Evolutionary conservation across 257 asterid species (phyloP).

Genomic region (Cinchona pubescens): DNA sequence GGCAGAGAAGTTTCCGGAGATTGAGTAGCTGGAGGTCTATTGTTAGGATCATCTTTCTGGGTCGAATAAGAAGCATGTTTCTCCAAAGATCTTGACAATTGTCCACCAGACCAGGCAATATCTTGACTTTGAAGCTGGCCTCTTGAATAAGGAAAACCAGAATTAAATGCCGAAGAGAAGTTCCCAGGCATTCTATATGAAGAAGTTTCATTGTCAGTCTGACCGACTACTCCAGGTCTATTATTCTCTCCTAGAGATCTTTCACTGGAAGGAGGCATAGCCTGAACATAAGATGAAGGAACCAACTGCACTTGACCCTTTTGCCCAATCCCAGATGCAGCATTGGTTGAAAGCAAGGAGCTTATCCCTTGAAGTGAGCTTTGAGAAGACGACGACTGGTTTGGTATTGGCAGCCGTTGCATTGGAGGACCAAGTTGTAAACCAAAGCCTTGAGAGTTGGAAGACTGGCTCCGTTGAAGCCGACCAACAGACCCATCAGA

Average conservation of each 20-base stretch:
- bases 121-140: conserved; percentile 53
- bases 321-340: conserved; percentile 45
- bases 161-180: conserved; percentile 36
- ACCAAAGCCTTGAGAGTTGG: conserved; percentile 76
- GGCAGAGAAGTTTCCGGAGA: conserved; percentile 37
- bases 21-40: conserved; percentile 24
- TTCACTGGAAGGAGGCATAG: conserved; percentile 39
- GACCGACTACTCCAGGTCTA: conserved; percentile 41
- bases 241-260: conserved; percentile 37
- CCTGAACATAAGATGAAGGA: conserved; percentile 40
- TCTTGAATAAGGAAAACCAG: conserved; percentile 46
- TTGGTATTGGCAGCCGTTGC: conserved; percentile 43
- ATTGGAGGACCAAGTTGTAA: conserved; percentile 95
- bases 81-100: conserved; percentile 35
- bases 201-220: conserved; percentile 34
- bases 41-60: conserved; percentile 39
- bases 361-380: conserved; percentile 36
- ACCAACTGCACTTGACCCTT: conserved; percentile 33
- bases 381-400: conserved; percentile 42
- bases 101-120: conserved; percentile 41
- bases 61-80: conserved; percentile 29
- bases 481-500: conserved; percentile 47
- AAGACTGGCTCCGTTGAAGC: conserved; percentile 54
- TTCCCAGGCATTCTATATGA: conserved; percentile 40
- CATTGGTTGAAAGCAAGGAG: conserved; percentile 36